These are phyloP conservation scores for Candida methanosorbosa DNA, from an alignment of 805 yeast genomes.

Conservation along the genomic window DNA sequence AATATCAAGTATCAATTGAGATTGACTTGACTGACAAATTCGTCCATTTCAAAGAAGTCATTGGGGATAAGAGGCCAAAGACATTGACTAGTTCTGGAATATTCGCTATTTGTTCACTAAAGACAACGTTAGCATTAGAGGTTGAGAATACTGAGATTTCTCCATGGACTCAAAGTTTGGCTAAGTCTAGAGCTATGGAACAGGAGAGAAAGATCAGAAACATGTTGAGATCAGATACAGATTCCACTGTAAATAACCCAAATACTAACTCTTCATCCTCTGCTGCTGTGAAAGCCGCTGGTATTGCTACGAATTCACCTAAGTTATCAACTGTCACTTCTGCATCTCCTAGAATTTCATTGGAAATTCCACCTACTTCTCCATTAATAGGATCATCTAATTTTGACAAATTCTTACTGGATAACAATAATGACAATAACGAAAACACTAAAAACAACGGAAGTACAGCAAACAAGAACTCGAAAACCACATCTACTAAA, in stretches of 20 bases:
- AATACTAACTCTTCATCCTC: constrained; percentile 27
- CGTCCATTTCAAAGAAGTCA: constrained; percentile 50
- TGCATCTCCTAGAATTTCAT: constrained; percentile 5
- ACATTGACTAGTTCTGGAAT: constrained; percentile 30
- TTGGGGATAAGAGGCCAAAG: constrained; percentile 27
- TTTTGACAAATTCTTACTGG: not conserved
- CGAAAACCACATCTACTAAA: not conserved
- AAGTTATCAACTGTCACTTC: not conserved
- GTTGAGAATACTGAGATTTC: constrained; percentile 41
- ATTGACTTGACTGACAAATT: constrained; percentile 45
- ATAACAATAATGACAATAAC: not conserved
- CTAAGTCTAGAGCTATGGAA: constrained; percentile 37
- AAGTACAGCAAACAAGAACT: not conserved
- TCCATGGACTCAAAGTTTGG: constrained; percentile 50
- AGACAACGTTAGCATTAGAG: constrained; percentile 47
- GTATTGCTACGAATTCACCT: constrained; percentile 15
- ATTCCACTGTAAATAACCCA: constrained; percentile 21
- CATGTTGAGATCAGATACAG: constrained; percentile 11
- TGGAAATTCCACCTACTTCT: constrained; percentile 11
- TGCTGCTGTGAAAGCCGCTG: constrained; percentile 30
- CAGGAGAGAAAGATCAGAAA: constrained; percentile 32
- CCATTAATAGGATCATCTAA: constrained; percentile 9
- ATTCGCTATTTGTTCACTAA: constrained; percentile 52
- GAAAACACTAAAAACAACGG: not conserved
- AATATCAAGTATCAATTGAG: constrained; percentile 43